phyloP scores from a whole-genome alignment of 2,329 filamentous ascomycete species.

The Colletotrichum liriopes region DNA sequence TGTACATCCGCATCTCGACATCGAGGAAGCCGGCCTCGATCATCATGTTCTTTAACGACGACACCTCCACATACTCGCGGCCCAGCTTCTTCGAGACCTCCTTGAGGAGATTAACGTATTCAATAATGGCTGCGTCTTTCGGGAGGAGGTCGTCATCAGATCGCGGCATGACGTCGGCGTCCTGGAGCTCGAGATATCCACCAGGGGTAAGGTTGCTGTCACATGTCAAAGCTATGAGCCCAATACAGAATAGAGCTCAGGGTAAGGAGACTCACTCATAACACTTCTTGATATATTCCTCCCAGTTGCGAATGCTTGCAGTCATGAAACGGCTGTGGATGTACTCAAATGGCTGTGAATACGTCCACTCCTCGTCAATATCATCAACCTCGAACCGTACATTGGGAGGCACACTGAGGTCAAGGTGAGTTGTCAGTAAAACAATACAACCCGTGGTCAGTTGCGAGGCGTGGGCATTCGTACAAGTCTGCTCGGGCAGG shows the following conservation, averaged over 20 bases:
- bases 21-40: constrained; percentile 47
- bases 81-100: constrained; percentile 46
- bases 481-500: background rate
- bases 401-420: constrained; percentile 65
- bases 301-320: constrained; percentile 65
- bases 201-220: constrained; percentile 55
- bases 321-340: constrained; percentile 68
- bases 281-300: constrained; percentile 61
- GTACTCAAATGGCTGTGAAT: constrained; percentile 66
- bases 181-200: constrained; percentile 58
- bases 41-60: constrained; percentile 48
- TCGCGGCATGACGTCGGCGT: constrained; percentile 49
- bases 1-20: constrained; percentile 36
- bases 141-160: constrained; percentile 43
- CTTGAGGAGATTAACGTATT: constrained; percentile 43
- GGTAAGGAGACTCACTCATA: constrained; percentile 50
- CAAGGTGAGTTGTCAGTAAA: background rate
- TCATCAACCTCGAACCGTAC: constrained; percentile 70
- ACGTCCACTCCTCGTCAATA: constrained; percentile 67
- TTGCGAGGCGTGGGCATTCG: background rate
- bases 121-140: constrained; percentile 41
- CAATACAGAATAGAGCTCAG: too few species aligned
- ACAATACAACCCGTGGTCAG: background rate
- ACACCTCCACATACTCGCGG: constrained; percentile 46
- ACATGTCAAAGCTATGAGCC: background rate